phyloP scores from a whole-genome alignment of 805 yeast genomes.

The Candida maesae region DNA sequence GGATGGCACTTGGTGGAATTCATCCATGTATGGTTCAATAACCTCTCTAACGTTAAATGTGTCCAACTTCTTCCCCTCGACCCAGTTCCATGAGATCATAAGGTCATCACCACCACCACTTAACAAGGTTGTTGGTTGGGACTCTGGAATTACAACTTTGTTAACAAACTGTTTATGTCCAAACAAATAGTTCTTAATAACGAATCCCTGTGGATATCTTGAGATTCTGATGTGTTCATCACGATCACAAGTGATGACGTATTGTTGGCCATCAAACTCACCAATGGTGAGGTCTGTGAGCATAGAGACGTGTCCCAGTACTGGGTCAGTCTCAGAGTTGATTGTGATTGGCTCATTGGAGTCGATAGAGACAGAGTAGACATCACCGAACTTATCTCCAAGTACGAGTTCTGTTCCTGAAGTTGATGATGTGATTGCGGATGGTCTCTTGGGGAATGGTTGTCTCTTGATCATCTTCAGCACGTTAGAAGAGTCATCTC shows the following conservation, averaged over 20 bases:
- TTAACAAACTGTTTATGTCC: constrained; percentile 87
- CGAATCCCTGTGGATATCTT: constrained; percentile 69
- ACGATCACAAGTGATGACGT: constrained; percentile 78
- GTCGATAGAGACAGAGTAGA: constrained; percentile 54
- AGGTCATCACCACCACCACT: constrained; percentile 92
- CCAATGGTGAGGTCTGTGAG: constrained; percentile 66
- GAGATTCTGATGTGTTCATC: constrained; percentile 94
- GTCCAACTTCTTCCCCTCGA: constrained; percentile 39
- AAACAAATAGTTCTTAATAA: constrained; percentile 78
- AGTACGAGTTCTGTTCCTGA: constrained; percentile 57
- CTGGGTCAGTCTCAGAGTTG: constrained; percentile 54
- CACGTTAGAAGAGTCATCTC: constrained; percentile 29
- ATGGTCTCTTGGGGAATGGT: constrained; percentile 88
- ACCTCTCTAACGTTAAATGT: constrained; percentile 45
- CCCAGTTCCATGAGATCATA: constrained; percentile 79
- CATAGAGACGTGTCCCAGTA: constrained; percentile 96
- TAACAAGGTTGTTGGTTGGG: constrained; percentile 49
- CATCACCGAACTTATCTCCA: constrained; percentile 97
- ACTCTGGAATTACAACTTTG: constrained; percentile 50
- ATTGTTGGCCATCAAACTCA: constrained; percentile 40
- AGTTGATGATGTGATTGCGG: constrained; percentile 68
- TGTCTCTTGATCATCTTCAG: constrained; percentile 62
- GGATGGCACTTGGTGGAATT: constrained; percentile 59
- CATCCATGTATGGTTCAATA: constrained; percentile 43
- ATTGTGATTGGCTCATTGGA: constrained; percentile 32